A percentile compares a stretch with the other conserved stretches of the same genome.
Conservation (phyloP, 192 early-diverging fungal genomes). For the Ambispora gerdemannii region DNA sequence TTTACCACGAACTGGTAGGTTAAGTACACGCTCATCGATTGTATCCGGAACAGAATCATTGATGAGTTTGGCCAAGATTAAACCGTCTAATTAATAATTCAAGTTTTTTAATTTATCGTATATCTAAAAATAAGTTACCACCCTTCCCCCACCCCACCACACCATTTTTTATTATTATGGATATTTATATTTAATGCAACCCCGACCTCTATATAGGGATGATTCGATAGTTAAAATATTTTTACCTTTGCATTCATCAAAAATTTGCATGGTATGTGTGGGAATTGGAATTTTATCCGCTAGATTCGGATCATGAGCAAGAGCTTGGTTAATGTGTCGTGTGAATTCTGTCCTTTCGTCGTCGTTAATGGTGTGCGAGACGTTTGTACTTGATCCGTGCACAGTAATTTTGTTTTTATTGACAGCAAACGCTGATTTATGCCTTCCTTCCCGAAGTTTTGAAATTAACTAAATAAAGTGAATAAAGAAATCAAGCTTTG, state of each 20-base stretch:
- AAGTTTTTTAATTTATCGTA: too few relatives aligned
- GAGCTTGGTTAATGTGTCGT: slow-evolving; percentile 85
- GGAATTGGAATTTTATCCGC: slow-evolving; percentile 89
- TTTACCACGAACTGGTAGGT: slow-evolving; percentile 61
- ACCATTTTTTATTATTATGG: too few relatives aligned
- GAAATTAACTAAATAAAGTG: slow-evolving; percentile 43
- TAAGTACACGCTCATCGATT: slow-evolving; percentile 98
- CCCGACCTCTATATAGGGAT: too few relatives aligned
- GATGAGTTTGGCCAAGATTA: slow-evolving; percentile 96
- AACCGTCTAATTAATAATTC: slow-evolving; percentile 59
- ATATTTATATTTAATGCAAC: too few relatives aligned
- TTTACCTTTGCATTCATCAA: slow-evolving; percentile 87
- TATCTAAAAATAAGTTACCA: too few relatives aligned
- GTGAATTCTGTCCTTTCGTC: slow-evolving; percentile 97
- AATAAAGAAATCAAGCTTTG: not conserved
- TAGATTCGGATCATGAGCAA: slow-evolving; percentile 79
- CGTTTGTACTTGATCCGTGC: slow-evolving; percentile 79
- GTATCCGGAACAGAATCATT: slow-evolving; percentile 95
- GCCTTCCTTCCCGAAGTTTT: slow-evolving; percentile 49
- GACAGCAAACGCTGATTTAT: slow-evolving; percentile 48
- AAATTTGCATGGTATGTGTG: slow-evolving; percentile 90
- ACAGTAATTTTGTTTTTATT: slow-evolving; percentile 83
- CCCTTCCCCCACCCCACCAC: too few relatives aligned
- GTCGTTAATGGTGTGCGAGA: slow-evolving; percentile 97
- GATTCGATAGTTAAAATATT: not conserved